Evolutionary conservation across 225 moss, liverwort and hornwort genomes (phyloP).

Genomic region (Marchantia polymorpha): DNA sequence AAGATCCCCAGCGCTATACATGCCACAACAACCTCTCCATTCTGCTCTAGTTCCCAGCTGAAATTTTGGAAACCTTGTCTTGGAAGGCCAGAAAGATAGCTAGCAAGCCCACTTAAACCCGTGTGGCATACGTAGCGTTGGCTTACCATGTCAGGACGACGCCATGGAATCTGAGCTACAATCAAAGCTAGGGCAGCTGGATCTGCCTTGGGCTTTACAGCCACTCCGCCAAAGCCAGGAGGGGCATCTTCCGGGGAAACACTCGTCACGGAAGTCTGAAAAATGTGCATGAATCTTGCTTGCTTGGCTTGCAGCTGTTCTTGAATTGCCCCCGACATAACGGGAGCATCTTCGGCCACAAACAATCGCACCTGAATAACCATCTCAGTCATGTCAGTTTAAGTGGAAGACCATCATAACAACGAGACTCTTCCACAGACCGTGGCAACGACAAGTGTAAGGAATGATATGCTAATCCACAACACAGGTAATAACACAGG

Average conservation of each 20-base stretch:
- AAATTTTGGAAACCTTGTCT: too few relatives aligned
- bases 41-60: too few relatives aligned
- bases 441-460: not conserved
- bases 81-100: not conserved
- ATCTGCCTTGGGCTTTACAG: constrained; percentile 53
- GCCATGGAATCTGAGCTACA: constrained; percentile 68
- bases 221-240: constrained; percentile 71
- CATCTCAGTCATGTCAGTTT: not conserved
- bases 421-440: not conserved
- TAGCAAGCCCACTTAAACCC: not conserved
- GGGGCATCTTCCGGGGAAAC: constrained; percentile 56
- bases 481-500: not conserved
- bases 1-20: too few relatives aligned
- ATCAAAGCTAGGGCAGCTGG: constrained; percentile 47
- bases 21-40: too few relatives aligned
- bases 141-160: constrained; percentile 68
- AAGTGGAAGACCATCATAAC: not conserved
- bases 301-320: constrained; percentile 83
- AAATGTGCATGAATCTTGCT: constrained; percentile 74
- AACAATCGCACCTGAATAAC: constrained; percentile 74
- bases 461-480: not conserved
- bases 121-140: not conserved
- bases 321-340: constrained; percentile 59
- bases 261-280: constrained; percentile 28
- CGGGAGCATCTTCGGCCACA: constrained; percentile 86